Conservation (phyloP, 2,329 filamentous ascomycete species). For the Colletotrichum destructivum region DNA sequence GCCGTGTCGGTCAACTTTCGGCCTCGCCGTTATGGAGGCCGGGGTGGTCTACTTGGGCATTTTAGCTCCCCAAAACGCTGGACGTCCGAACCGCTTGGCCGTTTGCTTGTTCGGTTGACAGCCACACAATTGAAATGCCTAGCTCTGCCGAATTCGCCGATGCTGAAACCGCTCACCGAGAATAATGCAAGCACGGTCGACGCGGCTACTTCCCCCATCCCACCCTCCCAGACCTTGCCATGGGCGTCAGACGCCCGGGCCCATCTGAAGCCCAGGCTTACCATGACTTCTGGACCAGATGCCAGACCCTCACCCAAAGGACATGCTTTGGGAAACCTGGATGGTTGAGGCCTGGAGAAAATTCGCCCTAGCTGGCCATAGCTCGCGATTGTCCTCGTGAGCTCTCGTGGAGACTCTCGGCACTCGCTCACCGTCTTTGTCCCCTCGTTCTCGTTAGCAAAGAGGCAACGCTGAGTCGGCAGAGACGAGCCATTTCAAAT, state of each 20-base stretch:
- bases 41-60: slow-evolving; percentile 32
- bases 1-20: slow-evolving; percentile 38
- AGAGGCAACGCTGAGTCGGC: slow-evolving; percentile 27
- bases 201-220: slow-evolving; percentile 38
- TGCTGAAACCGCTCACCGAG: slow-evolving; percentile 34
- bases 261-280: slow-evolving; percentile 24
- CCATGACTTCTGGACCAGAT: slow-evolving; percentile 1
- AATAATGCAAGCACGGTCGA: slow-evolving; percentile 26
- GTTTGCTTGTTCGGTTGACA: slow-evolving; percentile 26
- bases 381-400: slow-evolving; percentile 39
- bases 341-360: slow-evolving; percentile 23
- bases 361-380: slow-evolving; percentile 24
- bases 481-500: slow-evolving; percentile 36
- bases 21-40: slow-evolving; percentile 35
- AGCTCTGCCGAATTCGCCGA: slow-evolving; percentile 34
- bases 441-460: slow-evolving; percentile 15
- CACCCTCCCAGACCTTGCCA: slow-evolving; percentile 31
- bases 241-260: slow-evolving; percentile 35
- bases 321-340: slow-evolving; percentile 26
- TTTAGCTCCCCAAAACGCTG: slow-evolving; percentile 23
- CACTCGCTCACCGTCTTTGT: slow-evolving; percentile 41
- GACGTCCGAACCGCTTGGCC: slow-evolving; percentile 17
- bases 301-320: slow-evolving; percentile 8
- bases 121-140: slow-evolving; percentile 16
- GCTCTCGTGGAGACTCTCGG: slow-evolving; percentile 39